Base-by-base conservation (phyloP, 1,284 basidiomycete genomes). In the Ganoderma lucidum region DNA sequence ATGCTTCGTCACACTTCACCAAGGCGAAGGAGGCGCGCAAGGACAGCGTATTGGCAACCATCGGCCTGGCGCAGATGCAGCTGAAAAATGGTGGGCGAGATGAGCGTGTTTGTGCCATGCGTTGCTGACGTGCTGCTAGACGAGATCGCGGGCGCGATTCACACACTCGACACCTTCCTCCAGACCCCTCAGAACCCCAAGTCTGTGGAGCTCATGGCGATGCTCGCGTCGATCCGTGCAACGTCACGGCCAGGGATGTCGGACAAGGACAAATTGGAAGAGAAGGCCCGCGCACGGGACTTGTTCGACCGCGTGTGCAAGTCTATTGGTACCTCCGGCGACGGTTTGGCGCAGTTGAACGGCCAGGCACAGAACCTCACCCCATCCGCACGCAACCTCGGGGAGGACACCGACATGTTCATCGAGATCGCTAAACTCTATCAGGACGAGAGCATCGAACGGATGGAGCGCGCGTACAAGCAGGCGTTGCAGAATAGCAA, bases 31-130 rank as follows among this genome's bases (percentile, higher is more conserved):
- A 93, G 73, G 89, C 89, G 2, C 90, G 93, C 64, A 74, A 65
- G 59, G 74, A 69, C 90, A 93, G 10, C 76, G 81, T 93, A 19
- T 79, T 96, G 30, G 94, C 93, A 0, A 90, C 92, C 48, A 88
- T 98, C 65, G 96, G 95, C 12, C 84, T 93, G 65, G 95, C 95
- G 0, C 96, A 97, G 77, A 88, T 94, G 81, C 94, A 96, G 71
- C 87, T 96, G 79, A 88, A 90, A 66, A 92, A 90, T 69, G 93
- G 95, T 95, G 64, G 48, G 85, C 75, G 30, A 35, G 23, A 6
- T 64, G 41, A 28, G 4, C n/a, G 6, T 66, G 35, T 30, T 19
- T 62, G 45, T 48, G 44, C 23, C 17, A 60, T 64, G 37, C 53
- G 68, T 56, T 41, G 48, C 58, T 67, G 45, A 68, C n/a, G 35